Percentiles rank a stretch among this genome's conserved stretches.
Conservation (phyloP, 1,284 basidiomycete genomes). For the Phylloporus gajari region DNA sequence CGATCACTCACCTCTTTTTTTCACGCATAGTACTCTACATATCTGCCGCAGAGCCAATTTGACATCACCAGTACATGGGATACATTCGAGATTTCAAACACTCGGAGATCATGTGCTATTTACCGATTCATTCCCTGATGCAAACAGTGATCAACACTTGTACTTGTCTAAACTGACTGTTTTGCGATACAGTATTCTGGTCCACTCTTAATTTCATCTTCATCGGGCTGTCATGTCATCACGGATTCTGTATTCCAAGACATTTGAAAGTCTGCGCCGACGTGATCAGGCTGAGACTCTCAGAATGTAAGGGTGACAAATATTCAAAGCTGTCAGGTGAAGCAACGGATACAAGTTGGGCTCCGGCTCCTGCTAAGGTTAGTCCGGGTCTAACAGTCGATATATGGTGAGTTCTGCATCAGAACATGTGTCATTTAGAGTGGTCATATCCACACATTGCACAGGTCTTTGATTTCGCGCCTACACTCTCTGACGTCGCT, state of each 20-base stretch:
- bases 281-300: not conserved
- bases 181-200: not conserved
- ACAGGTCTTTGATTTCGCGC: no score
- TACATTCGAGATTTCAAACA: conserved; percentile 13
- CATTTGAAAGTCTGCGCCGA: not conserved
- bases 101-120: not conserved
- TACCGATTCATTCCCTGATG: not conserved
- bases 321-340: no score
- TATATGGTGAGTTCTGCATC: no score
- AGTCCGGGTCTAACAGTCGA: no score
- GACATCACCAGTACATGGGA: conserved; percentile 6
- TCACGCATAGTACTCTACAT: conserved; percentile 53
- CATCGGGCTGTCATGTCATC: not conserved
- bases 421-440: no score
- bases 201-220: not conserved
- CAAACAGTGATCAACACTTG: not conserved
- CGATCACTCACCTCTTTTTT: not conserved
- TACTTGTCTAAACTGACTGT: not conserved
- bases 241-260: not conserved
- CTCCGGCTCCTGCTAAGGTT: no score
- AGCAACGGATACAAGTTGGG: not conserved
- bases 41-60: conserved; percentile 55
- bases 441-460: no score
- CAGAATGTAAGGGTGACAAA: no score
- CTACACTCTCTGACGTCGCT: no score